Conservation (phyloP, 352 stramenopile genomes). For the Pythium scleroteichum region DNA sequence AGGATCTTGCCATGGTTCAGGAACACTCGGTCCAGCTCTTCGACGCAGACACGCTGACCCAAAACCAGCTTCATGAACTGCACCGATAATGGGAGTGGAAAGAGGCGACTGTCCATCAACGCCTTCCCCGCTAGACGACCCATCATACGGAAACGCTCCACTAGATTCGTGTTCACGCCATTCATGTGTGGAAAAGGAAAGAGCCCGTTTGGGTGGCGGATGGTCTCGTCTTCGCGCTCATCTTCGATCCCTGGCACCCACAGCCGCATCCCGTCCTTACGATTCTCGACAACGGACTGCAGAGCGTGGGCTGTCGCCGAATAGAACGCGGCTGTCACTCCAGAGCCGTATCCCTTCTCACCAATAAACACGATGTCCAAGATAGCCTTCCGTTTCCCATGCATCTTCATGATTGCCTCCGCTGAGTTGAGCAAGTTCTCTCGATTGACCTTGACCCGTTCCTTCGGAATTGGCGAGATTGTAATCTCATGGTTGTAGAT, state of each 20-base stretch:
- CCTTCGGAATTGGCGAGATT: conserved; percentile 82
- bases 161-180: conserved; percentile 26
- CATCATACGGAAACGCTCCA: conserved; percentile 82
- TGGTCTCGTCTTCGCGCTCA: conserved; percentile 42
- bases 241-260: conserved; percentile 62
- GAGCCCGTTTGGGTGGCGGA: conserved; percentile 78
- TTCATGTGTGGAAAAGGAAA: conserved; percentile 65
- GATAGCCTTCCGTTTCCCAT: conserved; percentile 80
- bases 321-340: conserved; percentile 85
- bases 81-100: conserved; percentile 67
- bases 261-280: conserved; percentile 33
- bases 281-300: conserved; percentile 55
- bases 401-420: conserved; percentile 84
- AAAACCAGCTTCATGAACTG: conserved; percentile 83
- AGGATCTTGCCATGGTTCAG: conserved; percentile 64
- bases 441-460: conserved; percentile 83
- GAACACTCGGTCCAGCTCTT: conserved; percentile 65
- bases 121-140: conserved; percentile 79
- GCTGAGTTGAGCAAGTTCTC: conserved; percentile 74
- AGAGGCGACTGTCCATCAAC: conserved; percentile 78
- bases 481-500: conserved; percentile 81
- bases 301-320: conserved; percentile 72
- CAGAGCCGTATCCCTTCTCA: conserved; percentile 84
- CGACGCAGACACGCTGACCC: conserved; percentile 51
- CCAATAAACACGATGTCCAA: conserved; percentile 85